A percentile compares a stretch with the other conserved stretches of the same genome.
Evolutionary conservation across 1,284 basidiomycete genomes (phyloP).

Genomic region (Papiliotrema fonsecae): DNA sequence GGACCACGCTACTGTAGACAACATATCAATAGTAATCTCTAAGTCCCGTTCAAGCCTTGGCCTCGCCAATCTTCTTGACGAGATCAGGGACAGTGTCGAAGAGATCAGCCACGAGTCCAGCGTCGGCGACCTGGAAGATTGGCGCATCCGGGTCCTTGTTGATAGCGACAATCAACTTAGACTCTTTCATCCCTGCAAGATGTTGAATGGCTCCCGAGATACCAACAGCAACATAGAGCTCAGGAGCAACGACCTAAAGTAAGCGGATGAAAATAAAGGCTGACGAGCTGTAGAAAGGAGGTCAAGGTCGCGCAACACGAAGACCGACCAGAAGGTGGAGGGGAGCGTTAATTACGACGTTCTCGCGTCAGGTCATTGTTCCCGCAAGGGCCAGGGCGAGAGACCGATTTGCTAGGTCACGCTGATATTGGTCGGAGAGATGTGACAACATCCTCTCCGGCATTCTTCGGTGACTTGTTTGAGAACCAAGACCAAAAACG

Average conservation of each 20-base stretch:
- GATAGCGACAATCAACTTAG: slow-evolving; percentile 95
- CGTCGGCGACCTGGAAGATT: slow-evolving; percentile 98
- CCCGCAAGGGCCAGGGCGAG: no score
- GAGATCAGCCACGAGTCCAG: slow-evolving; percentile 87
- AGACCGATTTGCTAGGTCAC: neutral
- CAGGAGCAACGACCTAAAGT: slow-evolving; percentile 70
- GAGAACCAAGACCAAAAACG: no score
- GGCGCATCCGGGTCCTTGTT: slow-evolving; percentile 99
- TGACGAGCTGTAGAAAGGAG: no score
- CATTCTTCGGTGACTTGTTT: no score
- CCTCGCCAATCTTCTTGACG: slow-evolving; percentile 62
- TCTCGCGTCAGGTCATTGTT: no score
- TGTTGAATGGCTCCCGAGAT: slow-evolving; percentile 99
- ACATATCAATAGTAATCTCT: no score
- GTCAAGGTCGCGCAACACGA: no score
- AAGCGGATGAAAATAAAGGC: no score
- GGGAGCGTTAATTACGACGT: no score
- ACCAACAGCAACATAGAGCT: slow-evolving; percentile 92
- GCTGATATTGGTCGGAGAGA: neutral
- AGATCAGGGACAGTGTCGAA: slow-evolving; percentile 85
- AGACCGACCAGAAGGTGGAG: no score
- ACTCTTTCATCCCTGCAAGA: slow-evolving; percentile 99
- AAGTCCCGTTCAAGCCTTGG: slow-evolving; percentile 23
- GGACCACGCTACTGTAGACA: no score
- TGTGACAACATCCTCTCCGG: neutral